phyloP scores from a whole-genome alignment of 2,329 filamentous ascomycete species.

The Phaeosphaeriaceae sp. region DNA sequence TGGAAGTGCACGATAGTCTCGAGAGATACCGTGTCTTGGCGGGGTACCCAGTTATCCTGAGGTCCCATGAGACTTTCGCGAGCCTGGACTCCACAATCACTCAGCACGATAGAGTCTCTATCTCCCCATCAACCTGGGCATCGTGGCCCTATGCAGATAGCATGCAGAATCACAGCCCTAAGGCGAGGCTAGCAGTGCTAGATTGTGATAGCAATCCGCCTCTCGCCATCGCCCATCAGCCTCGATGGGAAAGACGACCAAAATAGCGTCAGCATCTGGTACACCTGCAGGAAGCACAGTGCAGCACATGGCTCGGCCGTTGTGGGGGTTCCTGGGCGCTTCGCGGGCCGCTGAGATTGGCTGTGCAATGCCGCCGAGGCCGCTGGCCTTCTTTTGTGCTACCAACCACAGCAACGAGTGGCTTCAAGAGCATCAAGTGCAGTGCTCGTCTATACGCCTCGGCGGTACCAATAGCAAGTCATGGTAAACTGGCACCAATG shows the following conservation, averaged over 20 bases:
- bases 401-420: constrained; percentile 43
- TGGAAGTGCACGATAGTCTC: constrained; percentile 17
- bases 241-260: constrained; percentile 17
- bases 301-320: constrained; percentile 22
- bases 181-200: constrained; percentile 23
- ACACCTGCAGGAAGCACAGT: constrained; percentile 28
- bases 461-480: constrained; percentile 36
- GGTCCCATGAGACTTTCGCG: neutral
- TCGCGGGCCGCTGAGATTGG: constrained; percentile 35
- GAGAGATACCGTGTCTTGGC: neutral
- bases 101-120: constrained; percentile 13
- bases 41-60: neutral
- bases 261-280: constrained; percentile 35
- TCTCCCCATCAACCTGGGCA: constrained; percentile 10
- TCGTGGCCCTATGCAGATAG: constrained; percentile 29
- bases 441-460: constrained; percentile 33
- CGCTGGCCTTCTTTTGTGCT: constrained; percentile 27
- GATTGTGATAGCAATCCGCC: constrained; percentile 5
- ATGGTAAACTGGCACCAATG: constrained; percentile 26
- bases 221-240: constrained; percentile 15
- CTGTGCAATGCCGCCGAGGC: constrained; percentile 23
- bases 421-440: constrained; percentile 27
- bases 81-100: constrained; percentile 12
- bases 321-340: constrained; percentile 37
- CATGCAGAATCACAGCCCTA: constrained; percentile 35